Evolutionary conservation across 2,329 filamentous ascomycete species (phyloP).

Genomic region (Neonectria sp.): DNA sequence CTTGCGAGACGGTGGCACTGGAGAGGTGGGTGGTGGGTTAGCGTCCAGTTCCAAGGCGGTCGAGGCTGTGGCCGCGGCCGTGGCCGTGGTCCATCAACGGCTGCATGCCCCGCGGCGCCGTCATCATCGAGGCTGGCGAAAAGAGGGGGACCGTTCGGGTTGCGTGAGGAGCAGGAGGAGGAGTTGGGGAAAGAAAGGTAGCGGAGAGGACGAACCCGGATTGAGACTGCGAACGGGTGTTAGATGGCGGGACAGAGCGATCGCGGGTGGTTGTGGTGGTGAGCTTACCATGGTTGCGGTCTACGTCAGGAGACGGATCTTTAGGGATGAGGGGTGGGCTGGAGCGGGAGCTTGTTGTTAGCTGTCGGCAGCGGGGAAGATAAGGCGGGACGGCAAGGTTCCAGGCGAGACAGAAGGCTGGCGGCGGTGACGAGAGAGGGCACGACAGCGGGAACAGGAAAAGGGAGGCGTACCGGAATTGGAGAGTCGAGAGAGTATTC

Average conservation of each 20-base stretch:
- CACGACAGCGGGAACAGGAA: background rate
- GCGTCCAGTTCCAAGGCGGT: conserved; percentile 38
- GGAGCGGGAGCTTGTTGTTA: conserved; percentile 46
- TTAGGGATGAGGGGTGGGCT: conserved; percentile 47
- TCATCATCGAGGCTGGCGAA: conserved; percentile 34
- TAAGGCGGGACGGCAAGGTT: conserved; percentile 2
- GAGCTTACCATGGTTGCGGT: conserved; percentile 60
- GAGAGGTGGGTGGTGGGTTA: conserved; percentile 40
- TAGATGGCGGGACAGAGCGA: conserved; percentile 26
- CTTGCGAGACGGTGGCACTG: conserved; percentile 80
- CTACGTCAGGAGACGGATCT: conserved; percentile 49
- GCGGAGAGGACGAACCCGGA: conserved; percentile 67
- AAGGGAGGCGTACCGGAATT: conserved; percentile 36
- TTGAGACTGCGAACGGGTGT: conserved; percentile 69
- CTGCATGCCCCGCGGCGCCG: conserved; percentile 42
- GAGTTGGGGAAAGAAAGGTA: conserved; percentile 59
- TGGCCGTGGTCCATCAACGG: conserved; percentile 21
- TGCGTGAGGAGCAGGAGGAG: conserved; percentile 26
- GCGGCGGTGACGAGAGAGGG: background rate
- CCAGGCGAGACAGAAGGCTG: conserved; percentile 1
- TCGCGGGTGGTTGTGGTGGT: conserved; percentile 31
- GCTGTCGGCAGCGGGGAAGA: conserved; percentile 36
- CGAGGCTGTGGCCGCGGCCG: background rate
- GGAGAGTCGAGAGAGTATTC: conserved; percentile 27
- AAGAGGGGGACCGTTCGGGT: conserved; percentile 28